Percentiles rank a stretch among this genome's conserved stretches.
These are phyloP conservation scores for Logfia minima DNA, from an alignment of 129 eudicot genomes.

Conservation along the genomic window DNA sequence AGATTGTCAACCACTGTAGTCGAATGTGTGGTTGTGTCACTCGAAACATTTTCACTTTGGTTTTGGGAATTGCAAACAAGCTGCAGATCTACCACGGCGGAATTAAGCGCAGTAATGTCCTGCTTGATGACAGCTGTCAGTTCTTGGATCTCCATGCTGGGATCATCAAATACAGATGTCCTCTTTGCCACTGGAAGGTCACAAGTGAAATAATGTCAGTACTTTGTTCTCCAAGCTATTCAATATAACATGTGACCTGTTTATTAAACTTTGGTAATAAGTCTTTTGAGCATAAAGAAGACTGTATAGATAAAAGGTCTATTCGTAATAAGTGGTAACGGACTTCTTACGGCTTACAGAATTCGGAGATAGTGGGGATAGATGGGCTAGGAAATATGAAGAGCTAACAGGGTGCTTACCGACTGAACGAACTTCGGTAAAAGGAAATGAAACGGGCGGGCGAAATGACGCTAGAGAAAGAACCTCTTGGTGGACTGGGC, in stretches of 20 bases:
- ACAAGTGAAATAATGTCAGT: not conserved
- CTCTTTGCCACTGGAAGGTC: constrained; percentile 14
- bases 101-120: constrained; percentile 19
- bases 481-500: too few species aligned
- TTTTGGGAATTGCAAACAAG: constrained; percentile 23
- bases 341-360: too few species aligned
- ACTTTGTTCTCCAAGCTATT: not conserved
- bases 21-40: constrained; percentile 17
- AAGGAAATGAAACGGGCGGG: too few species aligned
- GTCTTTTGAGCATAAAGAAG: not conserved
- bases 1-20: constrained; percentile 89
- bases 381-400: too few species aligned
- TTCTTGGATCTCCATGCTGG: constrained; percentile 20
- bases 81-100: constrained; percentile 21
- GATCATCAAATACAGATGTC: constrained; percentile 13
- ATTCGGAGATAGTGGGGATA: too few species aligned
- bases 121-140: constrained; percentile 18
- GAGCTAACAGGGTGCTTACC: too few species aligned
- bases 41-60: constrained; percentile 20
- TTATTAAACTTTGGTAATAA: not conserved
- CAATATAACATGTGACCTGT: not conserved
- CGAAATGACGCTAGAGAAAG: too few species aligned
- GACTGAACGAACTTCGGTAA: too few species aligned
- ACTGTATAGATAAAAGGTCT: not conserved
- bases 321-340: too few species aligned